Evolutionary conservation across 768 basidiomycete species (phyloP).

Genomic region (Hysterangium stoloniferum): DNA sequence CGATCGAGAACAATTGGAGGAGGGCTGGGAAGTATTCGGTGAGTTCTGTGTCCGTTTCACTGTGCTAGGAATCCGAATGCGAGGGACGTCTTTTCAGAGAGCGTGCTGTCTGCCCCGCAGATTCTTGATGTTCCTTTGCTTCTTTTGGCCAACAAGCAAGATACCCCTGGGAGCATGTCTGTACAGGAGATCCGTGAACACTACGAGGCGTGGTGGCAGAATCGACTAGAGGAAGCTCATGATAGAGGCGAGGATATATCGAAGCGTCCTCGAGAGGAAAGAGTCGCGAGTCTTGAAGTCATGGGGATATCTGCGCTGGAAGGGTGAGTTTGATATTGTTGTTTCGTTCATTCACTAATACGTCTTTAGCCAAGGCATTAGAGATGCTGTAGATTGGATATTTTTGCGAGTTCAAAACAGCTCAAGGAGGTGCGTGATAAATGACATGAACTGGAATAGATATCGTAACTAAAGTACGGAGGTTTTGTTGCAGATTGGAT

Average conservation of each 20-base stretch:
- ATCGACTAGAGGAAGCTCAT: constrained; percentile 61
- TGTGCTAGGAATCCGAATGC: constrained; percentile 12
- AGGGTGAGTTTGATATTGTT: constrained; percentile 50
- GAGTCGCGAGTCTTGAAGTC: constrained; percentile 74
- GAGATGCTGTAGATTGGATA: constrained; percentile 89
- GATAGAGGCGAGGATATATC: constrained; percentile 31
- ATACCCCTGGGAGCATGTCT: constrained; percentile 68
- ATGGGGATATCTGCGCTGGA: constrained; percentile 88
- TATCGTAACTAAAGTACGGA: too few species aligned
- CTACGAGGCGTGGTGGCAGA: constrained; percentile 81
- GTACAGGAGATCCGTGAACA: constrained; percentile 87
- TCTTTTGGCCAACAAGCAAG: constrained; percentile 95
- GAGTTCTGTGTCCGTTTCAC: constrained; percentile 24
- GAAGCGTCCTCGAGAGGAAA: constrained; percentile 34
- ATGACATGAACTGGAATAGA: too few species aligned
- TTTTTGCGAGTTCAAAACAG: constrained; percentile 92
- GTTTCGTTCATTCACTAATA: neutral
- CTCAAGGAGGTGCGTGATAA: constrained; percentile 37
- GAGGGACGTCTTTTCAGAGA: constrained; percentile 42
- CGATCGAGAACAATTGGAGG: constrained; percentile 80
- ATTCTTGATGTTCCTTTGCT: constrained; percentile 87
- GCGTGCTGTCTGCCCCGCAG: constrained; percentile 81
- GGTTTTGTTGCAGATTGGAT: too few species aligned
- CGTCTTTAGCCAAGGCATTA: neutral
- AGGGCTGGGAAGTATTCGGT: constrained; percentile 99